Base-by-base conservation (phyloP, 352 stramenopile species). In the Globisporangium camurandrum region DNA sequence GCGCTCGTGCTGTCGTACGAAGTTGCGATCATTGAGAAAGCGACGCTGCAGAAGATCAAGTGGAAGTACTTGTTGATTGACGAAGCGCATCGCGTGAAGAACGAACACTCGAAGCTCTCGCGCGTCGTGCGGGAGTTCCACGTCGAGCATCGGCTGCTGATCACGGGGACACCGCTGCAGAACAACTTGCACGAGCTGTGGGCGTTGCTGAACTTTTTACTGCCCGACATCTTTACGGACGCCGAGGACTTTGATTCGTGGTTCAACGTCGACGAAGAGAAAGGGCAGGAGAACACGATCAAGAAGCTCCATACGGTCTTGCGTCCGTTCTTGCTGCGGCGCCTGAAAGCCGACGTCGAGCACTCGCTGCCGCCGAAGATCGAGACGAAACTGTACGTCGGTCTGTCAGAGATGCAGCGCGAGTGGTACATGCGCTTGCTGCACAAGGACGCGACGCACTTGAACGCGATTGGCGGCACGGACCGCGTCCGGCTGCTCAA, bases 181-280 rank as follows among this genome's bases (percentile, higher is more conserved):
- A 99, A 99, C 75, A 99, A 99, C 63, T 75, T 99, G 43, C 96
- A 98, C 62, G 97, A 99, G 73, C 77, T 99, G 3, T 99, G 97
- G 97, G 97, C 97, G 19, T 67, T 99, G 55, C 75, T 99, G n/a
- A 99, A 99, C 75, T 99, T 99, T 67, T 75, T 99, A 36, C 81
- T 99, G 46, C 85, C 77, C 0, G 72, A 75, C 41, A 70, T 90
- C 30, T 99, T 99, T 66, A 93, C 83, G 1, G 96, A 93, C 49
- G 76, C 93, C 10, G 96, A 99, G 20, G 94, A 98, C 58, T 99
- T 99, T 51, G 96, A 99, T 66, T 86, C 97, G 53, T 99, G 96
- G 95, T 99, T 99, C 60, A 98, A 99, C 60, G 77, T 98, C 9
- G 92, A 98, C 52, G 95, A 98, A 56, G 80, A 95, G 60, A 80